Conservation (phyloP, 179 eudicot genomes). For the Camellia oleifera region DNA sequence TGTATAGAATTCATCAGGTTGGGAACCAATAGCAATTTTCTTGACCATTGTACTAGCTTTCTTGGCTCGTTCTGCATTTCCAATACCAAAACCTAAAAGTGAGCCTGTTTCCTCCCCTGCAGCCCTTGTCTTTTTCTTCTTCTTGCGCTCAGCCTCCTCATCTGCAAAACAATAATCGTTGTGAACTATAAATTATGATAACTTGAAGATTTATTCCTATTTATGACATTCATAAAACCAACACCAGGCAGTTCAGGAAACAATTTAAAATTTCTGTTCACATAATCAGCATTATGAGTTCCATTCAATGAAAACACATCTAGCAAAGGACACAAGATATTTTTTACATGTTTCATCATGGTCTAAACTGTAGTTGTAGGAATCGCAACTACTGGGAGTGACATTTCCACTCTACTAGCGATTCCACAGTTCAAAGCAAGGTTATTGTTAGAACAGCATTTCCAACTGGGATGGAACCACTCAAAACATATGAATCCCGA, state of each 20-base stretch:
- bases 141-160: slow-evolving; percentile 69
- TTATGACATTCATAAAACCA: not conserved
- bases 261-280: not conserved
- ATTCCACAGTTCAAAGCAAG: too few species aligned
- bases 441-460: too few species aligned
- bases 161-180: slow-evolving; percentile 41
- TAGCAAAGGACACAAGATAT: not conserved
- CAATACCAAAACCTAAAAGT: slow-evolving; percentile 30
- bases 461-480: too few species aligned
- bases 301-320: not conserved
- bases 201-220: not conserved
- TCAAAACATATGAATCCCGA: too few species aligned
- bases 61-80: slow-evolving; percentile 45
- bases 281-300: not conserved
- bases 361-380: not conserved
- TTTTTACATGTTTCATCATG: not conserved
- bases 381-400: too few species aligned
- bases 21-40: slow-evolving; percentile 29
- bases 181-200: slow-evolving; percentile 5
- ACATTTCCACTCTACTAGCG: too few species aligned
- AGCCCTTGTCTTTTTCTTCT: slow-evolving; percentile 65
- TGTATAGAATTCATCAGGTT: slow-evolving; percentile 38
- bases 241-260: not conserved
- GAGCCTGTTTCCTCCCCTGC: slow-evolving; percentile 31
- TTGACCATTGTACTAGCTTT: slow-evolving; percentile 41